Evolutionary conservation across 768 basidiomycete genomes (phyloP).

Genomic region (Termitomyces sp.): DNA sequence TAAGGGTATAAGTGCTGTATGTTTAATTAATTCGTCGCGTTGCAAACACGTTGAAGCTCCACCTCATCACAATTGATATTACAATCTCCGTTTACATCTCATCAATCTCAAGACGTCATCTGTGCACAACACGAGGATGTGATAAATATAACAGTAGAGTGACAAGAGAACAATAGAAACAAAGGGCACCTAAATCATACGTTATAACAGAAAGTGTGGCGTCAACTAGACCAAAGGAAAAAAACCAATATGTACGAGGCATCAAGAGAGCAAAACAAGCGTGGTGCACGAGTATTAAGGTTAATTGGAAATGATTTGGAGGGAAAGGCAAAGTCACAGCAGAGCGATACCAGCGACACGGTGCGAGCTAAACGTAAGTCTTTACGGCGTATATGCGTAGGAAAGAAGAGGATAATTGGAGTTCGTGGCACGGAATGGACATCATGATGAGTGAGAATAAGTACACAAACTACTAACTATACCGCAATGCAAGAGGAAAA

Average conservation of each 20-base stretch:
- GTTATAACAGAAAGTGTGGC: background rate
- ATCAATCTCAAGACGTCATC: background rate
- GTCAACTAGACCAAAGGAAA: background rate
- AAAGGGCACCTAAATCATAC: constrained; percentile 9
- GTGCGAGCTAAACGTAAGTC: background rate
- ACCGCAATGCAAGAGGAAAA: constrained; percentile 9
- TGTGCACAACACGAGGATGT: background rate
- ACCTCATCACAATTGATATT: background rate
- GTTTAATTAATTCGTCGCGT: background rate
- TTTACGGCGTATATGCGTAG: constrained; percentile 1
- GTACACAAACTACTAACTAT: constrained; percentile 7
- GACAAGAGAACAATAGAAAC: background rate
- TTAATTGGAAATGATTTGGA: background rate
- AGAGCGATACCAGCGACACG: constrained; percentile 6
- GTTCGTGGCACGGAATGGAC: constrained; percentile 1
- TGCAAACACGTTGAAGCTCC: background rate
- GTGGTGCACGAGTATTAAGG: constrained; percentile 13
- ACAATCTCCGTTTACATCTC: background rate
- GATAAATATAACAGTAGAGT: background rate
- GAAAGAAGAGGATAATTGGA: background rate
- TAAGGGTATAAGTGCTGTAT: too few species aligned
- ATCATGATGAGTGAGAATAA: constrained; percentile 8
- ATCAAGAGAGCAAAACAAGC: constrained; percentile 14
- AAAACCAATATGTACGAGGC: constrained; percentile 1
- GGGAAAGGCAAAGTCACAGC: background rate